Base-by-base conservation (phyloP, 2,329 filamentous ascomycete species). In the Dichotomopilus funicola region DNA sequence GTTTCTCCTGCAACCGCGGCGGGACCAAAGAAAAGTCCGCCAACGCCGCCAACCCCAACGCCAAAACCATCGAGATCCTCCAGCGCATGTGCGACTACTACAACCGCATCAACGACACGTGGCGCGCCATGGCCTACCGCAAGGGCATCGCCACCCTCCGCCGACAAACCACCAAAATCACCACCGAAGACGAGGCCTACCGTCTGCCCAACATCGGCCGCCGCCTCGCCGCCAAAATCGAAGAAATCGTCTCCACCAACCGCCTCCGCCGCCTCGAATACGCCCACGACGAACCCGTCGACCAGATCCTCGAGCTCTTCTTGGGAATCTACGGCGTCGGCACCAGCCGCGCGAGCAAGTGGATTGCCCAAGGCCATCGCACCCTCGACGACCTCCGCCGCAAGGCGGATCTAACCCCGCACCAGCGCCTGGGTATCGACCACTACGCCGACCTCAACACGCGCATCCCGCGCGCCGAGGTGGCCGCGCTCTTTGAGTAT, bases 71-170 rank as follows among this genome's bases (percentile, higher is more conserved):
- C 50, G 79, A 87, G 47, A 75, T 94, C 2, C 75, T 96, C 5
- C 81, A 90, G 63, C 77, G 87, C 61, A 91, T 96, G 88, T 79
- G 82, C 43, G 79, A 85, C 52, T 87, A 92, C 68, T 95, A 96
- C 68, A 80, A 79, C 4, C 78, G 85, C 6, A 82, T 81, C n/a
- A 78, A 83, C 41, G 91, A 96, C 64, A 79, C 83, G 38, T 96
- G 89, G 88, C 83, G 90, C 3, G 79, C 79, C 0, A 73, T 80
- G 0, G 85, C 87, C 4, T 96, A 96, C 68, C 83, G 89, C 37
- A 88, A 85, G 67, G 89, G 82, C 10, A 87, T 95, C 51, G 75
- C 77, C n/a, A 87, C 82, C 3, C 76, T 97, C 10, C 82, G 82
- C 45, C 84, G 81, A 48, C 86, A 91, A 59, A 67, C 73, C 0